These are phyloP conservation scores for Venturia asperata DNA, from an alignment of 2,329 filamentous ascomycete genomes.

Conservation along the genomic window DNA sequence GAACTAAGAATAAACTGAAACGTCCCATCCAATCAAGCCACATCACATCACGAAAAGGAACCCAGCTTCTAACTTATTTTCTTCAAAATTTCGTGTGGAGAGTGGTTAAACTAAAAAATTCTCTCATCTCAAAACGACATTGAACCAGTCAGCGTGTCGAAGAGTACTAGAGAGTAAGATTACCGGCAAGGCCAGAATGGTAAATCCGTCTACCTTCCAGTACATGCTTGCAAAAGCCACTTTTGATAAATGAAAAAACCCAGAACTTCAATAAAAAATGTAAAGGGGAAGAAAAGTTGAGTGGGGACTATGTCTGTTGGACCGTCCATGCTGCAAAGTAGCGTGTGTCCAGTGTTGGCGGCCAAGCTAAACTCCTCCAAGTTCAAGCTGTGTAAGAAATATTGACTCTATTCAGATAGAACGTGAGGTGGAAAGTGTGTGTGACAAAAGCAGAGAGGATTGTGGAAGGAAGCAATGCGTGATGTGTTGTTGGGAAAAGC, in stretches of 20 bases:
- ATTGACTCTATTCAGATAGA: background rate
- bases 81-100: background rate
- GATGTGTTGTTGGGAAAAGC: background rate
- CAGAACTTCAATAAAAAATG: background rate
- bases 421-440: background rate
- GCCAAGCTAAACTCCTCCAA: background rate
- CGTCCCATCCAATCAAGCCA: background rate
- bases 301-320: background rate
- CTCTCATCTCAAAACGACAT: background rate
- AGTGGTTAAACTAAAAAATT: background rate
- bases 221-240: background rate
- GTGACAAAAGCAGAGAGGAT: background rate
- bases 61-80: background rate
- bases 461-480: background rate
- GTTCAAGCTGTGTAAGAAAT: background rate
- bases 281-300: background rate
- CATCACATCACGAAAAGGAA: background rate
- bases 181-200: background rate
- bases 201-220: background rate
- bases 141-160: background rate
- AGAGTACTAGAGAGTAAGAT: background rate
- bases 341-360: background rate
- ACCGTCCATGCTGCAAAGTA: background rate
- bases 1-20: background rate
- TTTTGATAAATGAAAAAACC: background rate